Evolutionary conservation across 1,284 basidiomycete genomes (phyloP), one percentile per base, ranked within the genome.

Genomic region (Trametes hirsuta): DNA sequence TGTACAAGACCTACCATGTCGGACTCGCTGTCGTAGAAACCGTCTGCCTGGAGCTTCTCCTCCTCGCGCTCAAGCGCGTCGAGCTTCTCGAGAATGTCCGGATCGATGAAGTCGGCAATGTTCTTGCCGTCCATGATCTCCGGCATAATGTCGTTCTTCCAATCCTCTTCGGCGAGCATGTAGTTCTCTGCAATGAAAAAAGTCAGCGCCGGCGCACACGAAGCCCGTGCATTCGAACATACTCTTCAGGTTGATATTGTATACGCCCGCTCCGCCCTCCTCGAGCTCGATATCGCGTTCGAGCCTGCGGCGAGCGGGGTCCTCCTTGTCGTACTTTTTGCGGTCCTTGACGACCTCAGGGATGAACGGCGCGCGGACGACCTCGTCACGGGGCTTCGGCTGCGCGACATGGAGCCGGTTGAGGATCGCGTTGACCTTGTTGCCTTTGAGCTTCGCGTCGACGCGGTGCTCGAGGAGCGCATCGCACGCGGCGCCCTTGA

Each of bases 51-150:
- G 30, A 99, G 84, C 70, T 86, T 87, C 78, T 98, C 97, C 77
- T 99, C 97, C 74, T 99, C 97, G 40, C 93, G 87, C 79, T 99
- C 97, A 55, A 99, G 87, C 10, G 95, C 97, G 73, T 98, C 97
- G 59, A 99, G 88, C 77, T 94, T 96, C 77, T 96, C 95, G 42
- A 88, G 87, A 67, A 99, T 99, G 72, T 99, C 97, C n/a, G 95
- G 93, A 75, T 99, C 97, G 76, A 99, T 93, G 70, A 99, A 99
- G 82, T 99, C 97, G 41, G 96, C 96, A 58, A 99, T 81, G 79
- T 99, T 99, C 86, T 98, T 98, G 78, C 97, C 97, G 67, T 98
- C 87, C 87, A 94, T 88, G 71, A 99, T 93, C 77, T 99, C 97
- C 30, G 97, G 97, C 24, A 99, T 93, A 67, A 87, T 84, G 73